Evolutionary conservation across 169 alveolate genomes (phyloP).

Genomic region (Cryptosporidium bovis): DNA sequence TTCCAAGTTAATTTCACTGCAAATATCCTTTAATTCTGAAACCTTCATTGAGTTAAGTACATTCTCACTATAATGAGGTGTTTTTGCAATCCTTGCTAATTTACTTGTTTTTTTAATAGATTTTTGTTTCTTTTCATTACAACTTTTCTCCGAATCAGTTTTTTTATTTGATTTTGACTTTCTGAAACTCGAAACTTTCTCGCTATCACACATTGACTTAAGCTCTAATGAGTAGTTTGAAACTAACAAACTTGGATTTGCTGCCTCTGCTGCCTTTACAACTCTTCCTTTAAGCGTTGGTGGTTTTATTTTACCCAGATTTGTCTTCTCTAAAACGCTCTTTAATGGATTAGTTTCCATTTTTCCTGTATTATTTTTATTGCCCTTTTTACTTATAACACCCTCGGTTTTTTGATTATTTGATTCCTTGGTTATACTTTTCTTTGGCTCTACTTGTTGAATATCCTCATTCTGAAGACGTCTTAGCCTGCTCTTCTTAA

Average conservation of each 20-base stretch:
- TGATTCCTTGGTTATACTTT: conserved; percentile 34
- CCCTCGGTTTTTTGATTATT: neutral
- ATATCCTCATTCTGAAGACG: conserved; percentile 55
- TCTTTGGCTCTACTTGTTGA: conserved; percentile 15
- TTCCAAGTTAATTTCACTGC: conserved; percentile 50
- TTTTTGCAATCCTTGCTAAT: conserved; percentile 63
- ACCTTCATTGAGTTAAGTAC: conserved; percentile 63
- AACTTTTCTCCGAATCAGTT: neutral
- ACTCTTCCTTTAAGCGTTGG: conserved; percentile 32
- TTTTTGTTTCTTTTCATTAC: neutral
- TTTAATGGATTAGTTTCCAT: conserved; percentile 26
- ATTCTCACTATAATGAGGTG: conserved; percentile 59
- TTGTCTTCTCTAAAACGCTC: conserved; percentile 27
- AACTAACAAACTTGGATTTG: conserved; percentile 23
- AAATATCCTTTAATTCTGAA: conserved; percentile 41
- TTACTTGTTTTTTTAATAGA: conserved; percentile 63
- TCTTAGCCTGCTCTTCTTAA: conserved; percentile 43
- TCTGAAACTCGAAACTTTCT: neutral
- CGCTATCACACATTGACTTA: conserved; percentile 23
- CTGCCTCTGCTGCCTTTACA: conserved; percentile 69
- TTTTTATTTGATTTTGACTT: neutral
- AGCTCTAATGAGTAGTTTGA: conserved; percentile 10
- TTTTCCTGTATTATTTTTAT: neutral
- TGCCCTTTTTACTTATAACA: too few relatives aligned
- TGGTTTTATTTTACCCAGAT: conserved; percentile 56